A percentile compares a stretch with the other conserved stretches of the same genome.
These are phyloP conservation scores for Aspergillus sp. DNA, from an alignment of 2,329 filamentous ascomycete genomes.

Conservation along the genomic window DNA sequence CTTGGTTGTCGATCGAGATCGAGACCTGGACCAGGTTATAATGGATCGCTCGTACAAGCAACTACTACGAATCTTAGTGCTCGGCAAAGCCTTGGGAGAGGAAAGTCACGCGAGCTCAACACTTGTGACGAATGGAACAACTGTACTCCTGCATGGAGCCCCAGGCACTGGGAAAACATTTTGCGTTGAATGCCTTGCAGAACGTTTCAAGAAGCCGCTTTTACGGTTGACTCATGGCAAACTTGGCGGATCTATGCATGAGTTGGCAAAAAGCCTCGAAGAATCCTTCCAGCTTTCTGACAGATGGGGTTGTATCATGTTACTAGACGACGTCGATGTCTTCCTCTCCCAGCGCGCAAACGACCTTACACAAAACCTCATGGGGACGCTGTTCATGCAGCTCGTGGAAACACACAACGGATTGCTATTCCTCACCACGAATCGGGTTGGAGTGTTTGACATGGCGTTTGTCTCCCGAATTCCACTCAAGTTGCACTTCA, in stretches of 20 bases:
- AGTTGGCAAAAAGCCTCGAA: slow-evolving; percentile 30
- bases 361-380: background rate
- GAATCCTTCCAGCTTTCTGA: background rate
- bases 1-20: background rate
- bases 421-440: background rate
- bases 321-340: background rate
- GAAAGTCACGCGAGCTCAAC: background rate
- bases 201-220: background rate
- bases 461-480: background rate
- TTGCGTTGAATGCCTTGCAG: background rate
- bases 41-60: background rate
- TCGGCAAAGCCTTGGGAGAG: background rate
- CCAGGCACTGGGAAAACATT: background rate
- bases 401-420: background rate
- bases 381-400: background rate
- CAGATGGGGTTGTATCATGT: background rate
- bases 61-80: background rate
- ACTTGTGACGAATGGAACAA: background rate
- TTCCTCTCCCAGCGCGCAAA: background rate
- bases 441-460: background rate
- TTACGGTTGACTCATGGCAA: background rate
- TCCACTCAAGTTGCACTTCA: background rate
- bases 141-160: background rate
- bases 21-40: background rate
- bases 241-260: background rate